A percentile compares a stretch with the other conserved stretches of the same genome.
Conservation (phyloP, 108 stramenopile species). For the Cylindrotheca fusiformis region DNA sequence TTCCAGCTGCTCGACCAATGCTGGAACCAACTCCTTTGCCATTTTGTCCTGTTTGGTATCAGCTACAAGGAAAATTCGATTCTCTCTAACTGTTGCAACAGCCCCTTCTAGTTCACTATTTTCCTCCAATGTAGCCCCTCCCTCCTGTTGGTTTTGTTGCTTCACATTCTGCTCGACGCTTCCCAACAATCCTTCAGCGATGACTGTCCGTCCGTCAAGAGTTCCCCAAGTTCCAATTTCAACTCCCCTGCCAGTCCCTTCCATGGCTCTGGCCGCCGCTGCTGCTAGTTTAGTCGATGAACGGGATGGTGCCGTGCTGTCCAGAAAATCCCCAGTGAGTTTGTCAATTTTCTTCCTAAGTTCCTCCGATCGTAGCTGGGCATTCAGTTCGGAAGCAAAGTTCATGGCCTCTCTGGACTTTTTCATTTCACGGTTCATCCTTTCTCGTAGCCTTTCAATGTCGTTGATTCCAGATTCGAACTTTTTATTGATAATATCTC, state of each 20-base stretch:
- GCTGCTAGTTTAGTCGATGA: slow-evolving; percentile 50
- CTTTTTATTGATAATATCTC: slow-evolving; percentile 42
- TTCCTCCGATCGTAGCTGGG: slow-evolving; percentile 35
- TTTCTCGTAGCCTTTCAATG: slow-evolving; percentile 43
- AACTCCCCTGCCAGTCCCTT: slow-evolving; percentile 44
- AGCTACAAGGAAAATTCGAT: slow-evolving; percentile 45
- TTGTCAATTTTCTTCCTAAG: slow-evolving; percentile 70
- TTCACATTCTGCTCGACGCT: slow-evolving; percentile 24
- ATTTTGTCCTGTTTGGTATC: slow-evolving; percentile 36
- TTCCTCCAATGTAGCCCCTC: neutral
- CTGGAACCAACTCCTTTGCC: slow-evolving; percentile 52
- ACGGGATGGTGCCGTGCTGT: slow-evolving; percentile 21
- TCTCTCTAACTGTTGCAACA: slow-evolving; percentile 22
- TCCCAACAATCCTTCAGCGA: slow-evolving; percentile 22
- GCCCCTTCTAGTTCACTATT: slow-evolving; percentile 1
- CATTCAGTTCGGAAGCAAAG: slow-evolving; percentile 35
- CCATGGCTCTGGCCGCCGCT: slow-evolving; percentile 48
- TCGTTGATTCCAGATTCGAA: slow-evolving; percentile 60
- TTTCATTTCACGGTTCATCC: slow-evolving; percentile 40
- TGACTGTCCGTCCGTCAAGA: slow-evolving; percentile 43
- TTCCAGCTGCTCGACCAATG: slow-evolving; percentile 30
- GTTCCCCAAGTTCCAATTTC: slow-evolving; percentile 77
- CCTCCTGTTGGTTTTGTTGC: slow-evolving; percentile 25
- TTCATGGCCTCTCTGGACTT: slow-evolving; percentile 37
- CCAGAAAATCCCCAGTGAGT: slow-evolving; percentile 52